A percentile compares a stretch with the other conserved stretches of the same genome.
These are phyloP conservation scores for Glarea lozoyensis DNA, from an alignment of 495 filamentous ascomycete species.

Conservation along the genomic window DNA sequence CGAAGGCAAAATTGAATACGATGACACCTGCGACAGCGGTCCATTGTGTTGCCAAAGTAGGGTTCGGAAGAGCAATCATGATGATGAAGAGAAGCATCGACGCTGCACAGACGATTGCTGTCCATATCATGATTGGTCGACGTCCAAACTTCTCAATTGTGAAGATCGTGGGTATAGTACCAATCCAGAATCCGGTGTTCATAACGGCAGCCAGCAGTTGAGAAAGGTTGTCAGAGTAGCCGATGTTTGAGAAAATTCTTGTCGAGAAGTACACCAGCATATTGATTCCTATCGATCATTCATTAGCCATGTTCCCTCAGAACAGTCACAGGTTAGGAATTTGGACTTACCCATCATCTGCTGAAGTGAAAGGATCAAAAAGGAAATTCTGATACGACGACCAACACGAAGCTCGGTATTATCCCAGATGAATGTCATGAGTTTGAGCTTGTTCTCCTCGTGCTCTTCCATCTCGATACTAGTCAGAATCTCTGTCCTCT, in stretches of 20 bases:
- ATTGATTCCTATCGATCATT: slow-evolving; percentile 13
- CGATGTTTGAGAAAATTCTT: slow-evolving; percentile 24
- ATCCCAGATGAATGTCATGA: slow-evolving; percentile 21
- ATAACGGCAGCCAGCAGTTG: slow-evolving; percentile 24
- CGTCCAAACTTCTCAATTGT: slow-evolving; percentile 23
- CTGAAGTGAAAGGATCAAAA: slow-evolving; percentile 18
- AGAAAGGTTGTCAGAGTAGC: slow-evolving; percentile 17
- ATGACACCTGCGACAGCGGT: slow-evolving; percentile 20
- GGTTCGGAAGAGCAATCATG: slow-evolving; percentile 10
- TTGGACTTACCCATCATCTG: slow-evolving; percentile 25
- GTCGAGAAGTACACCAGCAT: slow-evolving; percentile 24
- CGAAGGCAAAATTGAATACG: slow-evolving; percentile 21
- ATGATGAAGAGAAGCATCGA: slow-evolving; percentile 22
- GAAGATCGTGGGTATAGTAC: slow-evolving; percentile 7
- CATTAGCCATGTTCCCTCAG: neutral
- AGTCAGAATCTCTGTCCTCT: slow-evolving; percentile 33
- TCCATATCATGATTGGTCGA: slow-evolving; percentile 21
- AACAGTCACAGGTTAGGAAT: neutral
- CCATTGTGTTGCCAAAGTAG: slow-evolving; percentile 18
- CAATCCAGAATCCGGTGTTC: slow-evolving; percentile 17
- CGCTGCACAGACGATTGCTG: slow-evolving; percentile 15
- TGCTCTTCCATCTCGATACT: slow-evolving; percentile 26
- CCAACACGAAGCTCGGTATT: slow-evolving; percentile 19
- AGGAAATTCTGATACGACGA: slow-evolving; percentile 23
- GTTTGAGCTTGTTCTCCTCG: slow-evolving; percentile 19